Evolutionary conservation across 305 asterid genomes (phyloP), one percentile per base, ranked within the genome.

Genomic region (Fraxinus paxiana): DNA sequence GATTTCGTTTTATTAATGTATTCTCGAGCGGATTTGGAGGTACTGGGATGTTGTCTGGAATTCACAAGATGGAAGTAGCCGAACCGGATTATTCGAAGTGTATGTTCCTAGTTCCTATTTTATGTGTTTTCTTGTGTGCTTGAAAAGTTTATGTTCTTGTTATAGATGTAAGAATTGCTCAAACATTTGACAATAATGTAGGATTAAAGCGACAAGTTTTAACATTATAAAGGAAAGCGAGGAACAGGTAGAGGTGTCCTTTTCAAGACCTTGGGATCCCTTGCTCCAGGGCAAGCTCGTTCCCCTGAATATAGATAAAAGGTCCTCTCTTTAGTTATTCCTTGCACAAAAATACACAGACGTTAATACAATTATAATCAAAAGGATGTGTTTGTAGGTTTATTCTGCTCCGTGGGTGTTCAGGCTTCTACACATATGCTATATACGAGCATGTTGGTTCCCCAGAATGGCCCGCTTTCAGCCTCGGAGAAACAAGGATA

Each of bases 11-110:
- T 37, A 63, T n/a, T 10, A 31, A 56, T 22, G 43, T 28, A 24
- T 35, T 79, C 77, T 74, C 3, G n/a, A 43, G 48, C 38, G 77
- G 51, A 82, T 83, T 24, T 90, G 28, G 75, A 94, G 99, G 92
- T 94, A 94, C 86, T 96, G 99, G 99, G 99, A 96, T 71, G 89
- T 94, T 20, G 98, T 94, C 51, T 96, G 99, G 99, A 92, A 87
- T 87, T 82, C 96, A 41, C 83, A 84, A 33, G 97, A 92, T 84
- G 97, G 94, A 87, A 90, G 90, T 75, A 83, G 88, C 77, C 91
- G 79, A 82, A 73, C 92, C 6, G 99, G 99, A 82, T 80, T 78
- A 22, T 96, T 96, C 81, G 99, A 96, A 92, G 97, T 92, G 99
- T 96, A 88, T 41, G 93, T 73, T 78, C n/a, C 5, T 15, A 22